Percentiles rank a stretch among this genome's conserved stretches.
Evolutionary conservation across 108 stramenopile species (phyloP).

Genomic region (Conticribra guillardii): DNA sequence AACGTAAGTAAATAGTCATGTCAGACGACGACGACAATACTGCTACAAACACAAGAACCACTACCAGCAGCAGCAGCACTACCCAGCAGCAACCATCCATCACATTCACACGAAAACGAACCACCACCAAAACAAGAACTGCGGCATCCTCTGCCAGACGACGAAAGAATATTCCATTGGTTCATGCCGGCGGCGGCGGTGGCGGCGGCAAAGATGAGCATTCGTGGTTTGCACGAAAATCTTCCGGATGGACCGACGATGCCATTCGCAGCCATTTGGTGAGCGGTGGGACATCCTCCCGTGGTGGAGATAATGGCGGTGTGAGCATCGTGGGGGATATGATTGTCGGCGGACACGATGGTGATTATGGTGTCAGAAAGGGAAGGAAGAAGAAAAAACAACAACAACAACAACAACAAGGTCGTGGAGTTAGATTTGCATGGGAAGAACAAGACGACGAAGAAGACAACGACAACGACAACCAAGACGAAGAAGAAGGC

Average conservation of each 20-base stretch:
- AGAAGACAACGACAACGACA: neutral
- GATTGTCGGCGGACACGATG: slow-evolving; percentile 17
- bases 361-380: neutral
- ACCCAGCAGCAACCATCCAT: slow-evolving; percentile 28
- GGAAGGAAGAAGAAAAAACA: slow-evolving; percentile 20
- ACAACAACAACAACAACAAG: no score
- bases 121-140: slow-evolving; percentile 43
- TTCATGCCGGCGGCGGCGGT: slow-evolving; percentile 17
- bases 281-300: slow-evolving; percentile 19
- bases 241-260: slow-evolving; percentile 40
- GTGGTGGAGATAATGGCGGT: slow-evolving; percentile 5
- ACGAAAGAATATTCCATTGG: slow-evolving; percentile 25
- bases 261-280: slow-evolving; percentile 32
- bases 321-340: slow-evolving; percentile 36
- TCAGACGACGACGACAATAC: no score
- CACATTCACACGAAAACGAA: slow-evolving; percentile 38
- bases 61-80: no score
- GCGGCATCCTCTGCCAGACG: slow-evolving; percentile 42
- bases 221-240: slow-evolving; percentile 45
- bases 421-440: slow-evolving; percentile 28
- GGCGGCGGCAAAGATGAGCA: slow-evolving; percentile 8
- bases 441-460: slow-evolving; percentile 41
- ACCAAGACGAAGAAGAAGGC: neutral
- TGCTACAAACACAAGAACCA: no score
- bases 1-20: no score